phyloP scores from a whole-genome alignment of 2,329 filamentous ascomycete species.

The Neophaeococcomyces mojaviensis region DNA sequence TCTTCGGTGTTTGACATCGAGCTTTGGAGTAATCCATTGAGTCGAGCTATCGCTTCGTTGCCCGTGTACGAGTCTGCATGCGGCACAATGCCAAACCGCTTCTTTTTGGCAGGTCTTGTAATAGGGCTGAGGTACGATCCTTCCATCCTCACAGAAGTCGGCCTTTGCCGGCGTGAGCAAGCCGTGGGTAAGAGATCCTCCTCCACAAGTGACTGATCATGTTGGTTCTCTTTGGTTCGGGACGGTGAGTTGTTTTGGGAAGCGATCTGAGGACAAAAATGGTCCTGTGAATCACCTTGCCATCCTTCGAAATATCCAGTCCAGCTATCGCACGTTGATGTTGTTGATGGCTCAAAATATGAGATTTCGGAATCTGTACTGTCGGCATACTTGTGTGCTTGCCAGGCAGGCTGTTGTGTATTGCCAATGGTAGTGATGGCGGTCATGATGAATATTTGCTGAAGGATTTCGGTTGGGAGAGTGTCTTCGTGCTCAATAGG shows the following conservation, averaged over 20 bases:
- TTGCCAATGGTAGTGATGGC: too few species aligned
- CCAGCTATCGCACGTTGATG: constrained; percentile 3
- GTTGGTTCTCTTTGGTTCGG: neutral
- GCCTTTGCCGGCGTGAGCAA: neutral
- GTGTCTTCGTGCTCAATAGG: too few species aligned
- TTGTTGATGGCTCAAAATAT: constrained; percentile 7
- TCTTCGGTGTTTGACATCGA: constrained; percentile 8
- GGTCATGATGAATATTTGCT: too few species aligned
- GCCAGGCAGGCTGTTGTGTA: constrained; percentile 4
- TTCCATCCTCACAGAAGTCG: neutral
- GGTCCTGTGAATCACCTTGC: neutral
- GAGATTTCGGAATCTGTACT: constrained; percentile 7
- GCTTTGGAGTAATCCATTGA: constrained; percentile 1
- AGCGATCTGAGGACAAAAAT: constrained; percentile 5
- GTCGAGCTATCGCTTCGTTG: constrained; percentile 1
- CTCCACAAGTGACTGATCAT: neutral
- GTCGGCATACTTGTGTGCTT: constrained; percentile 5
- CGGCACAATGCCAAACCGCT: constrained; percentile 5
- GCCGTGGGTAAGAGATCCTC: constrained; percentile 3
- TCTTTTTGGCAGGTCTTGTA: neutral
- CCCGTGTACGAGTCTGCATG: neutral
- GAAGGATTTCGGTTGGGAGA: too few species aligned
- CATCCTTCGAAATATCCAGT: constrained; percentile 7
- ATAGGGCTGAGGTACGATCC: neutral
- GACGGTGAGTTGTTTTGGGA: constrained; percentile 5